Base-by-base conservation (phyloP, 139 green algal species). In the Ettlia oleoabundans region DNA sequence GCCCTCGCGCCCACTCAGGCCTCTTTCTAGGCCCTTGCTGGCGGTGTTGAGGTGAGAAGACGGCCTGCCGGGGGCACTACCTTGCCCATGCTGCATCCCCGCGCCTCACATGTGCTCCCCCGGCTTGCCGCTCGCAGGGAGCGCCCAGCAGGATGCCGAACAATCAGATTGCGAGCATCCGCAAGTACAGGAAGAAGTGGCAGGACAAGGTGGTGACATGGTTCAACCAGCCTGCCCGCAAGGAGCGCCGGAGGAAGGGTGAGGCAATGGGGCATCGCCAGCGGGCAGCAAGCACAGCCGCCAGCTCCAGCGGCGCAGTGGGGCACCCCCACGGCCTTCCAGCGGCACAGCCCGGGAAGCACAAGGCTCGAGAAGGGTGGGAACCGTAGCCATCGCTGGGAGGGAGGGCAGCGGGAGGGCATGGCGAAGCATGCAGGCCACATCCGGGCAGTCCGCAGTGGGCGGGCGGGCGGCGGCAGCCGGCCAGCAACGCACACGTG, bases 191-290 rank as follows among this genome's bases (percentile, higher is more conserved):
- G 90, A 99, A 98, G 91, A 93, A 95, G 81, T 96, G 92, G 90
- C 90, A 93, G 85, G 70, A 70, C 37, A 86, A 86, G 37, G 85
- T 93, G 40, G 94, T 90, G 86, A 99, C 97, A 52, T 99, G 97
- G 97, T 99, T 99, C 92, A 98, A 99, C 93, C 97, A 99, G 94
- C 93, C 97, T 30, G 97, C 95, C 9, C 93, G 97, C 82, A 99
- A 99, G 88, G 76, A 92, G 70, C 88, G 95, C 30, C 87, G 96
- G 69, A 88, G 91, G 42, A 86, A 91, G 3, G 93, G 94, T 97
- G 84, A 80, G 68, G 43, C 51, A 79, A 51, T 41, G 28, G 42
- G 43, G 63, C 38, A 52, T 1, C 1, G 62, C 40, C 37, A n/a
- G 35, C 33, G 42, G 70, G 51, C 15, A n/a, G 22, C 10, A 26